phyloP scores from a whole-genome alignment of 2,329 filamentous ascomycete genomes.

The Botrytis cinerea region DNA sequence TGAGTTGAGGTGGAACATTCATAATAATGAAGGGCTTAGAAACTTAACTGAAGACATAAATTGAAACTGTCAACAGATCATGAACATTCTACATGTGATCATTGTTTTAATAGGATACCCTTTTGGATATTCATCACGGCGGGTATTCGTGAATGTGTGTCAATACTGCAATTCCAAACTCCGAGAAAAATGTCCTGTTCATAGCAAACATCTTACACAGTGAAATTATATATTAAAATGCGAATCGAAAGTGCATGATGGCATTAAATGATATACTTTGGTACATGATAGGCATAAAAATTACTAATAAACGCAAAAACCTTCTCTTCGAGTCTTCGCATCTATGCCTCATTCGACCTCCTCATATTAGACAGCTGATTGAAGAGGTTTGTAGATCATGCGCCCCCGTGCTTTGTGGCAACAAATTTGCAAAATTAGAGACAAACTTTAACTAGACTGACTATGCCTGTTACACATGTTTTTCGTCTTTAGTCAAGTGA shows the following conservation, averaged over 20 bases:
- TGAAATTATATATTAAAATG: background rate
- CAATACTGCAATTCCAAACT: background rate
- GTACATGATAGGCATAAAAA: background rate
- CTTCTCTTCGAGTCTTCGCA: background rate
- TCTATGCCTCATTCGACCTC: background rate
- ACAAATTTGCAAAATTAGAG: background rate
- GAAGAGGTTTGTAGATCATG: background rate
- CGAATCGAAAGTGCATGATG: background rate
- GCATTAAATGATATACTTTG: background rate
- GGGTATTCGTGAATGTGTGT: too few species aligned
- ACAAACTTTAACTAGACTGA: too few species aligned
- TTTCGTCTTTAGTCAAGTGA: background rate
- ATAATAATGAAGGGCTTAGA: background rate
- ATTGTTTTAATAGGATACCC: fast-evolving
- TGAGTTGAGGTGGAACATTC: background rate
- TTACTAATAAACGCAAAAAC: background rate
- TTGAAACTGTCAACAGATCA: background rate
- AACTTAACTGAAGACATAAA: background rate
- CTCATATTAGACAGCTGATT: background rate
- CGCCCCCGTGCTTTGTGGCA: background rate
- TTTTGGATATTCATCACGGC: background rate
- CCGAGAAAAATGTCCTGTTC: fast-evolving
- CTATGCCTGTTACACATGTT: too few species aligned
- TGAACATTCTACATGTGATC: background rate
- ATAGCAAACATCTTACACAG: background rate